Percentiles rank a stretch among this genome's conserved stretches.
These are phyloP conservation scores for Candida xyloterini DNA, from an alignment of 805 yeast species.

Conservation along the genomic window DNA sequence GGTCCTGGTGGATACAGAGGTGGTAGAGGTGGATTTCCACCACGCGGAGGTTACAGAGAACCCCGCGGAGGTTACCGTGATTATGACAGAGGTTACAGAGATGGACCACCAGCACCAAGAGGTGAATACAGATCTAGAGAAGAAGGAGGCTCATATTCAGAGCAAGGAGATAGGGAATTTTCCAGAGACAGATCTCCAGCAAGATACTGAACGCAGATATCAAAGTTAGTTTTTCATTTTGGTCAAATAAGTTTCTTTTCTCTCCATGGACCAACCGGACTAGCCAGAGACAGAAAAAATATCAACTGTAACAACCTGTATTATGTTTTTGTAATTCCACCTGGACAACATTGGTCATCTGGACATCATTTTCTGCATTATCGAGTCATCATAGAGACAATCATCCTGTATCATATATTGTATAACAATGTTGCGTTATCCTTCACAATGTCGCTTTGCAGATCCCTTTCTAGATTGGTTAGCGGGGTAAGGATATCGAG, in stretches of 20 bases:
- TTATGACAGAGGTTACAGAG: slow-evolving; percentile 25
- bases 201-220: slow-evolving; percentile 43
- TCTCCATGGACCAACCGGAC: slow-evolving; percentile 6
- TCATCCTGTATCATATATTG: slow-evolving; percentile 10
- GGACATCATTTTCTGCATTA: slow-evolving; percentile 5
- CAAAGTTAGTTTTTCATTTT: slow-evolving; percentile 7
- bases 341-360: slow-evolving; percentile 9
- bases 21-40: slow-evolving; percentile 38
- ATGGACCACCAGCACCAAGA: slow-evolving; percentile 30
- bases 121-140: slow-evolving; percentile 32
- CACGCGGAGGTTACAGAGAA: slow-evolving; percentile 33
- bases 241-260: slow-evolving; percentile 7
- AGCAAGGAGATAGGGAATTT: slow-evolving; percentile 44
- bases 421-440: slow-evolving; percentile 9
- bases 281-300: slow-evolving; percentile 8
- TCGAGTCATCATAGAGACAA: slow-evolving; percentile 1
- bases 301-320: slow-evolving; percentile 10
- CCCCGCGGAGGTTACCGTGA: slow-evolving; percentile 30
- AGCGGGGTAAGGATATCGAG: slow-evolving; percentile 11
- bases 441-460: slow-evolving; percentile 8
- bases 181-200: slow-evolving; percentile 76
- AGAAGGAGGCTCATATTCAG: slow-evolving; percentile 34
- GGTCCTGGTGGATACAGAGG: slow-evolving; percentile 33
- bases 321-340: slow-evolving; percentile 9
- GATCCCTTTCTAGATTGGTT: slow-evolving; percentile 10